These are phyloP conservation scores for Aspergillus conjunctus DNA, from an alignment of 495 filamentous ascomycete species.

Conservation along the genomic window DNA sequence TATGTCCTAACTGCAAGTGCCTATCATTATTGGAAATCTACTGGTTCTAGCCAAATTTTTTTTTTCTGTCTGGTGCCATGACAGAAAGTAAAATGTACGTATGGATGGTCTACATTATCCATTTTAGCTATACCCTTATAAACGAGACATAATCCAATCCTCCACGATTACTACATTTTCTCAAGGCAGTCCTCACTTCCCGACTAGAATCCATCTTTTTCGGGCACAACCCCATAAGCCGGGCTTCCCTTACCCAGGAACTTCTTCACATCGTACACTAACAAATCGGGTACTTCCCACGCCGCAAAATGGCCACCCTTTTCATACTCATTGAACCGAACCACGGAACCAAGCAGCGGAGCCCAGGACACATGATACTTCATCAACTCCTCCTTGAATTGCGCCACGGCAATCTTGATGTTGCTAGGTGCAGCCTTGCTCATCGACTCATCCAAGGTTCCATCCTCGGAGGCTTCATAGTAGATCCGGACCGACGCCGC, in stretches of 20 bases:
- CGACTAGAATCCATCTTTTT: conserved; percentile 47
- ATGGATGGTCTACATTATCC: not conserved
- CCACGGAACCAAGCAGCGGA: conserved; percentile 42
- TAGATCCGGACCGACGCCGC: conserved; percentile 53
- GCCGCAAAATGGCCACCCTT: conserved; percentile 56
- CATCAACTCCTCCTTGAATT: conserved; percentile 48
- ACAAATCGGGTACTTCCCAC: conserved; percentile 49
- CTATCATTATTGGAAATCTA: conserved; percentile 20
- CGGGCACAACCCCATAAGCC: conserved; percentile 42
- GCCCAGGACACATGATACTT: conserved; percentile 46
- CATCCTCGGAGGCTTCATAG: conserved; percentile 43
- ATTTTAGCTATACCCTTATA: no score
- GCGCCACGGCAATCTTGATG: conserved; percentile 46
- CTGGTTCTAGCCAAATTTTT: conserved; percentile 30
- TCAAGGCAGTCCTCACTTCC: no score
- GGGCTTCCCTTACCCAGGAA: conserved; percentile 48
- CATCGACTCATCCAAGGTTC: conserved; percentile 3
- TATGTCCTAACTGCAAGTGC: conserved; percentile 15
- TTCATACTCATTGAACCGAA: conserved; percentile 44
- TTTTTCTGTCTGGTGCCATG: not conserved
- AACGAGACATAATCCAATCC: not conserved
- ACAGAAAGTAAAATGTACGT: not conserved
- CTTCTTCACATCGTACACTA: conserved; percentile 42
- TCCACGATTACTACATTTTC: no score
- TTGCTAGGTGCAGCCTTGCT: conserved; percentile 20